Base-by-base conservation (phyloP, 371 early-diverging fungal species). In the Mortierella sp. region DNA sequence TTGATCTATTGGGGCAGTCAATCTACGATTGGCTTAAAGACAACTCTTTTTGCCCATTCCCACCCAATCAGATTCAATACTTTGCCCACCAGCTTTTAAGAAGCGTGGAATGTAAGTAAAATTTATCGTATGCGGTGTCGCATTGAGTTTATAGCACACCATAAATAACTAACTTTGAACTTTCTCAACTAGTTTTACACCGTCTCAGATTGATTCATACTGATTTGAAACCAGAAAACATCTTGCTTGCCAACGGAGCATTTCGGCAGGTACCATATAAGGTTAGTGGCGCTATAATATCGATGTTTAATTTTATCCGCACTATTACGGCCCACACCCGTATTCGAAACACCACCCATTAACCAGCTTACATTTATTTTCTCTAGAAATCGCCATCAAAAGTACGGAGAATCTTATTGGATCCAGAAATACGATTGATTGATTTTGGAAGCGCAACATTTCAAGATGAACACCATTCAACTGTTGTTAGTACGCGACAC, bases 361-460 rank as follows among this genome's bases (percentile, higher is more conserved):
- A 8, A 58, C n/a, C 23, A 23, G 35, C 1, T 23, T 6, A 29
- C 19, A 23, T 31, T 62, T 61, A 31, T 28, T 54, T 29, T 23
- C 17, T 54, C 15, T 59, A 80, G 70, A 81, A 66, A 61, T 56
- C 64, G 13, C 64, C 72, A 43, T 56, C 65, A 35, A 83, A 74
- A 43, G 84, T 83, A 70, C 86, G 85, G 35, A 89, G 87, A 64
- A 86, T 92, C 66, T 86, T 98, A 19, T 65, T 85, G 49, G 86
- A 86, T 66, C 91, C 97, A 0, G 88, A 92, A 32, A 93, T 98
- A 61, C 86, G 93, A n/a, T 77, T 98, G 43, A 98, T 98, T 68
- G 99, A 97, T 83, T 97, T 97, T 87, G 98, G 97, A 53, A 92
- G 93, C 57, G 96, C 98, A 17, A 96, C 96, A n/a, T 97, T 96